A percentile compares a stretch with the other conserved stretches of the same genome.
Conservation (phyloP, 495 filamentous ascomycete species). For the Neurospora sp. region DNA sequence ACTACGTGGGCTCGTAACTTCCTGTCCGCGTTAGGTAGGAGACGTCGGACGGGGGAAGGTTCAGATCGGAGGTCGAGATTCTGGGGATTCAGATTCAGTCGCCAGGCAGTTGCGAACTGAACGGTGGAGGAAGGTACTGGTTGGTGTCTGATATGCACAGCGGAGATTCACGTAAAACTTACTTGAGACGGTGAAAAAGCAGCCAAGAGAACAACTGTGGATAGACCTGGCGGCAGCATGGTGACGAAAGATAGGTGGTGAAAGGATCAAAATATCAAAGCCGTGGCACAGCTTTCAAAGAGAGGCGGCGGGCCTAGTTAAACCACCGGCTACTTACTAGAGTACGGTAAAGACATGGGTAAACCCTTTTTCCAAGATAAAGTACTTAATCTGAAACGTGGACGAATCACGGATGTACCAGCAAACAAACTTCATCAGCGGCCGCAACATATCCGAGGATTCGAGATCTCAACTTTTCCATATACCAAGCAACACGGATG, state of each 20-base stretch:
- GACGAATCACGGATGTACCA: background rate
- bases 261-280: background rate
- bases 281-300: background rate
- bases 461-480: rapidly evolving
- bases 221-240: background rate
- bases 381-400: background rate
- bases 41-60: background rate
- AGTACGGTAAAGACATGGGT: background rate
- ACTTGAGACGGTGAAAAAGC: background rate
- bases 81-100: background rate
- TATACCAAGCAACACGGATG: background rate
- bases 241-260: background rate
- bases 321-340: background rate
- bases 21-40: background rate
- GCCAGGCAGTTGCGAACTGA: background rate
- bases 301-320: background rate
- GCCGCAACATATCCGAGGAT: background rate
- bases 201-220: too few species aligned
- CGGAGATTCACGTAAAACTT: background rate
- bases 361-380: background rate
- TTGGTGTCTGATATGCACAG: background rate
- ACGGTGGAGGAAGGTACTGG: background rate
- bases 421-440: background rate
- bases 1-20: background rate
- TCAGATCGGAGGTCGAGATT: background rate